These are phyloP conservation scores for Amoeboaphelidium occidentale DNA, from an alignment of 371 early-diverging fungal species.

Conservation along the genomic window DNA sequence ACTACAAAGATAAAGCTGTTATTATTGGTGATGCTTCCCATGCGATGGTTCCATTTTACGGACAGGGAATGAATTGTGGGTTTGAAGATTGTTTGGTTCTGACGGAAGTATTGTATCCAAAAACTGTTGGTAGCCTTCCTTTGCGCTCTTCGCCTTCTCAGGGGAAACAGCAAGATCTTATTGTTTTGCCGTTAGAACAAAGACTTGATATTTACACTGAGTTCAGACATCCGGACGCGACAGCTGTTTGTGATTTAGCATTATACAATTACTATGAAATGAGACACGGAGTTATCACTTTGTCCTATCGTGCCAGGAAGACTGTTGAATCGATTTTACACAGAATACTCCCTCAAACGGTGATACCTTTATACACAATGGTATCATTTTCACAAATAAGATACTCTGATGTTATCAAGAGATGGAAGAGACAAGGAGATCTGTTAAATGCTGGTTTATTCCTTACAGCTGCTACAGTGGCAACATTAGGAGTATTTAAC, in stretches of 20 bases:
- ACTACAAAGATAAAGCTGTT: conserved; percentile 41
- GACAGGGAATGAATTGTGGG: conserved; percentile 93
- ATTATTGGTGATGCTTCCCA: conserved; percentile 91
- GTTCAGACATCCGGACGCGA: conserved; percentile 45
- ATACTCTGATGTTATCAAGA: conserved; percentile 41
- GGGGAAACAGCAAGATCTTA: too few species aligned
- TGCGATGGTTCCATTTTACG: conserved; percentile 88
- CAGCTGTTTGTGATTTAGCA: conserved; percentile 83
- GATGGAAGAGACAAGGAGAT: conserved; percentile 22
- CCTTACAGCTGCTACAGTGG: not conserved
- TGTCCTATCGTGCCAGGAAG: conserved; percentile 42
- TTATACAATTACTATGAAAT: conserved; percentile 84
- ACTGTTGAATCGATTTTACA: conserved; percentile 49
- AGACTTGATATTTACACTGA: conserved; percentile 32
- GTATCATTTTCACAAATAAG: conserved; percentile 71
- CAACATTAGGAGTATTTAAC: not conserved
- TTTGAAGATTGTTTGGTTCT: conserved; percentile 75
- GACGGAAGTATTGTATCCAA: conserved; percentile 29
- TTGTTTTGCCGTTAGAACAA: not conserved
- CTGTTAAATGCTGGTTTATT: not conserved
- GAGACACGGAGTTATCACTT: conserved; percentile 52
- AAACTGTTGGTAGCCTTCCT: too few species aligned
- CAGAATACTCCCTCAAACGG: conserved; percentile 29
- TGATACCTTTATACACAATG: conserved; percentile 88
- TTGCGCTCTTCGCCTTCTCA: not conserved